Percentiles rank a stretch among this genome's conserved stretches.
Conservation (phyloP, 1,139 yeast genomes). For the Taphrina wiesneri region DNA sequence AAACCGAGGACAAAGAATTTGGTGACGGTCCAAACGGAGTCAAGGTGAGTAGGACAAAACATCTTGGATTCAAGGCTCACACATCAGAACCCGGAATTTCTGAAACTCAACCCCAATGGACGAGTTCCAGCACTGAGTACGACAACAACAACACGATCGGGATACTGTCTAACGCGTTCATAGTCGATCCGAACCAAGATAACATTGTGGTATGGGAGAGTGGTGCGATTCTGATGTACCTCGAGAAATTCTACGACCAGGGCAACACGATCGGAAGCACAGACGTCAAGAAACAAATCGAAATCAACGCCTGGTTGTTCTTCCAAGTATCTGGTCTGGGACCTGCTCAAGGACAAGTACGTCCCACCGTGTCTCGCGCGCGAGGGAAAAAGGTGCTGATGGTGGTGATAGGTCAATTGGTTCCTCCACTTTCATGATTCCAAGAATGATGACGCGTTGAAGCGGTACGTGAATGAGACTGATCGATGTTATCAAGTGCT, state of each 20-base stretch:
- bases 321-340: slow-evolving; percentile 7
- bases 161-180: neutral
- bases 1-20: slow-evolving; percentile 83
- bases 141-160: neutral
- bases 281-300: slow-evolving; percentile 49
- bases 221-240: slow-evolving; percentile 59
- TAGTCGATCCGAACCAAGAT: slow-evolving; percentile 51
- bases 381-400: neutral
- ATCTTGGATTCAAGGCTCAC: neutral
- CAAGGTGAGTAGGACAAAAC: slow-evolving; percentile 42
- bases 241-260: slow-evolving; percentile 52
- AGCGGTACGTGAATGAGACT: slow-evolving; percentile 16
- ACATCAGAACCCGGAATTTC: neutral
- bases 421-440: slow-evolving; percentile 37
- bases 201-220: slow-evolving; percentile 53
- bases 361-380: neutral
- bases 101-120: slow-evolving; percentile 61
- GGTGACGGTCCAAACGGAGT: slow-evolving; percentile 47
- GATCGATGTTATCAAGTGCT: slow-evolving; percentile 15
- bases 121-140: slow-evolving; percentile 56
- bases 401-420: slow-evolving; percentile 37
- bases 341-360: neutral
- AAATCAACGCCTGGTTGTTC: slow-evolving; percentile 39
- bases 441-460: slow-evolving; percentile 5
- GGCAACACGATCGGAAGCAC: slow-evolving; percentile 12